Evolutionary conservation across 2,329 filamentous ascomycete species (phyloP).

Genomic region (Sphaerulina vaccinii): DNA sequence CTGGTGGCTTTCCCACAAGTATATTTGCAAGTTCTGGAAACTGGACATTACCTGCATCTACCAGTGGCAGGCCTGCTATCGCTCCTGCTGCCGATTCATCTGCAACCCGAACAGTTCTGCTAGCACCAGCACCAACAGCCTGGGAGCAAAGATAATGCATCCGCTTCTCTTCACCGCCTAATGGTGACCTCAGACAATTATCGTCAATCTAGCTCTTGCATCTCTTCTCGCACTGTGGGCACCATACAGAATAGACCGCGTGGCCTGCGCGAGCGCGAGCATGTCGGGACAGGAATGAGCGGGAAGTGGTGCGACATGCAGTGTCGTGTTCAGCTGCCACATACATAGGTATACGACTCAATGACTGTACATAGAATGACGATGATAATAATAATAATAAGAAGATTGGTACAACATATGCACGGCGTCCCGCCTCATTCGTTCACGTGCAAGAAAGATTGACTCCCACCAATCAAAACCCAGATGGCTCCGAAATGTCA

Average conservation of each 20-base stretch:
- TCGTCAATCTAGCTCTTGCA: too few relatives aligned
- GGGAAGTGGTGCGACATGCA: neutral
- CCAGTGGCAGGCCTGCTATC: neutral
- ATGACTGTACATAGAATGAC: conserved; percentile 1
- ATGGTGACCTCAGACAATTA: neutral
- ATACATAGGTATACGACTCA: neutral
- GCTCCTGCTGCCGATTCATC: neutral
- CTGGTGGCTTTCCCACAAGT: neutral
- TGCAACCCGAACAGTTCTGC: neutral
- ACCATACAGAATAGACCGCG: neutral
- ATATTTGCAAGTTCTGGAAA: neutral
- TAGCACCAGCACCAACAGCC: neutral
- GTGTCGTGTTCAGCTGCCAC: neutral
- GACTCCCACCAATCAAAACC: neutral
- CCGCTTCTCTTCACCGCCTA: neutral
- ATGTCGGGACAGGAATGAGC: neutral
- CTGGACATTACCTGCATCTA: conserved; percentile 2
- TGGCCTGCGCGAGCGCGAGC: neutral
- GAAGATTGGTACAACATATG: neutral
- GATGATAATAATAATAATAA: neutral
- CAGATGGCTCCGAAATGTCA: neutral
- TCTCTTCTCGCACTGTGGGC: neutral
- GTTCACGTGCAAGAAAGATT: conserved; percentile 2
- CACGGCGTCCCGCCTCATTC: neutral
- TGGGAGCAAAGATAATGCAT: neutral